phyloP scores from a whole-genome alignment of 116 monocot species.

The Iris pallida region DNA sequence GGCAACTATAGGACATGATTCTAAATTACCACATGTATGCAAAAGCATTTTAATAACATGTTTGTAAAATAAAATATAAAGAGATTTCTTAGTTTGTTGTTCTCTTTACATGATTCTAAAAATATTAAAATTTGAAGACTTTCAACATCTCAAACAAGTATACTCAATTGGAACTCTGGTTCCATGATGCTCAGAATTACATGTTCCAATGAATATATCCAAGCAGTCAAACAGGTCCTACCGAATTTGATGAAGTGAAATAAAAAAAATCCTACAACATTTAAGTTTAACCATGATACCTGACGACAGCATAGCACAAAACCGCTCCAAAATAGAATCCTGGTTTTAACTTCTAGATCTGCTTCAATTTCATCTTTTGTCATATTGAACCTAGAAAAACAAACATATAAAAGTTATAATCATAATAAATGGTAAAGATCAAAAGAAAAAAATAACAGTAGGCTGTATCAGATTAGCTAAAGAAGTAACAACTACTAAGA shows the following conservation, averaged over 20 bases:
- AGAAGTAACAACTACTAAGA: background rate
- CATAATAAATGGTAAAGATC: no score
- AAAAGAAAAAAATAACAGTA: background rate
- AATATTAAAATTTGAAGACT: no score
- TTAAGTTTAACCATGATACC: slow-evolving; percentile 26
- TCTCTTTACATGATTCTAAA: no score
- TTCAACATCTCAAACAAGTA: no score
- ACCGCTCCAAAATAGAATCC: slow-evolving; percentile 67
- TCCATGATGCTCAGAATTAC: no score
- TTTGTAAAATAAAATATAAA: no score
- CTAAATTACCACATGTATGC: no score
- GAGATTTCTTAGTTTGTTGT: no score
- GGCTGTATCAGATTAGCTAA: background rate
- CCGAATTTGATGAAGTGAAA: background rate
- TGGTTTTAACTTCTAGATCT: slow-evolving; percentile 35
- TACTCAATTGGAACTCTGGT: no score
- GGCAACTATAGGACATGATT: no score
- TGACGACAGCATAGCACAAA: slow-evolving; percentile 54
- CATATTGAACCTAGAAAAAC: slow-evolving; percentile 57
- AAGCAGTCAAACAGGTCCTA: background rate
- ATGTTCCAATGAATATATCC: no score
- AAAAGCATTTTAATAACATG: no score
- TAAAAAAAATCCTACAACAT: background rate
- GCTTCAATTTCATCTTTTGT: slow-evolving; percentile 70
- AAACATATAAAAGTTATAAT: background rate